These are phyloP conservation scores for Tricholoma hemisulphureum DNA, from an alignment of 768 basidiomycete species.

Conservation along the genomic window DNA sequence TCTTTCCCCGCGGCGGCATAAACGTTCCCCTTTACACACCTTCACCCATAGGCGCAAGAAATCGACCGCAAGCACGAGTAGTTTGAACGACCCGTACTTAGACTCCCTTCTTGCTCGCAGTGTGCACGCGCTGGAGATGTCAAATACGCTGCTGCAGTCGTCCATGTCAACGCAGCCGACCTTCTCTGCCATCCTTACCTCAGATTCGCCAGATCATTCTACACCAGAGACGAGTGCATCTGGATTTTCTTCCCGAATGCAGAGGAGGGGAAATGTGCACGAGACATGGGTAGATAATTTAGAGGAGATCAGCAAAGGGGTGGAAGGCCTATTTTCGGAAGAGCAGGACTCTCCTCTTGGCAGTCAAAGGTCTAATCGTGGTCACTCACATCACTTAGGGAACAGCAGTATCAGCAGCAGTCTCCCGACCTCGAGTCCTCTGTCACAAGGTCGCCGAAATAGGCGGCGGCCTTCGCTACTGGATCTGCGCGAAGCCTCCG, in stretches of 20 bases:
- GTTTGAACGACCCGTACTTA: conserved; percentile 57
- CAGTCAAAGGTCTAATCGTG: not conserved
- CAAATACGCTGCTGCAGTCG: conserved; percentile 73
- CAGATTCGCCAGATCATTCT: conserved; percentile 46
- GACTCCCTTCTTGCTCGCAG: conserved; percentile 81
- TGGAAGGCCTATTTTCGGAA: conserved; percentile 55
- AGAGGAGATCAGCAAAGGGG: conserved; percentile 59
- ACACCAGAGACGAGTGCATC: conserved; percentile 49
- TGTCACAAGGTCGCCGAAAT: conserved; percentile 3
- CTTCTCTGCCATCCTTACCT: conserved; percentile 45
- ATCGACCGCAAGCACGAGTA: conserved; percentile 27
- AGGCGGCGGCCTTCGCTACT: conserved; percentile 48
- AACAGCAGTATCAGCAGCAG: conserved; percentile 41
- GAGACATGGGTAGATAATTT: conserved; percentile 67
- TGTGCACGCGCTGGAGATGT: conserved; percentile 84
- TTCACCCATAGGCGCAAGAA: conserved; percentile 29
- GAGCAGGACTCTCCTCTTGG: conserved; percentile 18
- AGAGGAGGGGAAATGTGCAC: conserved; percentile 42
- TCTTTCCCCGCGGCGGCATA: conserved; percentile 34
- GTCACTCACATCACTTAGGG: conserved; percentile 1
- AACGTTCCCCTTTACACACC: conserved; percentile 23
- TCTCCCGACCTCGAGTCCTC: conserved; percentile 35
- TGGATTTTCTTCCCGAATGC: conserved; percentile 52
- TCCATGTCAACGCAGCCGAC: conserved; percentile 70
- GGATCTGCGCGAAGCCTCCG: conserved; percentile 31